A percentile compares a stretch with the other conserved stretches of the same genome.
phyloP scores from a whole-genome alignment of 805 yeast genomes.

The Sugiyamaella floridensis region DNA sequence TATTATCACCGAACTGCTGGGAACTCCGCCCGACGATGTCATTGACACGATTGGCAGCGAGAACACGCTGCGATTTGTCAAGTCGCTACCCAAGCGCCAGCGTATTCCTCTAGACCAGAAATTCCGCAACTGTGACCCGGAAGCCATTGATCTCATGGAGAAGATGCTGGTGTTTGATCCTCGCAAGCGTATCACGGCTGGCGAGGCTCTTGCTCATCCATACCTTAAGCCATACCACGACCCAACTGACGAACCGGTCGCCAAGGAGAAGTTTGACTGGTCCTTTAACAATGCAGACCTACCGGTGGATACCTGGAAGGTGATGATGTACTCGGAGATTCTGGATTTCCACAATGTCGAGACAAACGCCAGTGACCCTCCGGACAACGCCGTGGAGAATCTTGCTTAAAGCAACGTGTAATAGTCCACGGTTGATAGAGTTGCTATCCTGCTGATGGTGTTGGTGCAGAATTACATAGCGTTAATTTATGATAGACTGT shows the following conservation, averaged over 20 bases:
- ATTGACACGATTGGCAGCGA: conserved; percentile 94
- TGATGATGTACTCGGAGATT: conserved; percentile 97
- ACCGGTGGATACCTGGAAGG: conserved; percentile 97
- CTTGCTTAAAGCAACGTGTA: not conserved
- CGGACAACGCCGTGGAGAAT: not conserved
- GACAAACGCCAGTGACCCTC: not conserved
- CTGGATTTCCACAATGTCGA: conserved; percentile 91
- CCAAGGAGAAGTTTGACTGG: conserved; percentile 94
- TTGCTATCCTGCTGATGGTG: too few species aligned
- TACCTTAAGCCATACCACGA: conserved; percentile 94
- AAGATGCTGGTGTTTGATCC: conserved; percentile 95
- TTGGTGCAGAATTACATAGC: too few species aligned
- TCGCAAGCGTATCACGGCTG: conserved; percentile 87
- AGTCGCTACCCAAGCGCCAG: conserved; percentile 85
- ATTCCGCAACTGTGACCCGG: conserved; percentile 55
- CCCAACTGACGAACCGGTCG: conserved; percentile 94
- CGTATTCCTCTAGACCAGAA: conserved; percentile 83
- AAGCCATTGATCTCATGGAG: conserved; percentile 80
- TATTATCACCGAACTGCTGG: conserved; percentile 90
- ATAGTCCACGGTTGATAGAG: too few species aligned
- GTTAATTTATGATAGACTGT: too few species aligned
- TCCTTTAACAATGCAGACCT: conserved; percentile 95
- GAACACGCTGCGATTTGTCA: conserved; percentile 88
- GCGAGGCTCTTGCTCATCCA: conserved; percentile 81
- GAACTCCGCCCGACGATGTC: conserved; percentile 94